Evolutionary conservation across 768 basidiomycete species (phyloP).

Genomic region (Candolleomyces eurysporus): DNA sequence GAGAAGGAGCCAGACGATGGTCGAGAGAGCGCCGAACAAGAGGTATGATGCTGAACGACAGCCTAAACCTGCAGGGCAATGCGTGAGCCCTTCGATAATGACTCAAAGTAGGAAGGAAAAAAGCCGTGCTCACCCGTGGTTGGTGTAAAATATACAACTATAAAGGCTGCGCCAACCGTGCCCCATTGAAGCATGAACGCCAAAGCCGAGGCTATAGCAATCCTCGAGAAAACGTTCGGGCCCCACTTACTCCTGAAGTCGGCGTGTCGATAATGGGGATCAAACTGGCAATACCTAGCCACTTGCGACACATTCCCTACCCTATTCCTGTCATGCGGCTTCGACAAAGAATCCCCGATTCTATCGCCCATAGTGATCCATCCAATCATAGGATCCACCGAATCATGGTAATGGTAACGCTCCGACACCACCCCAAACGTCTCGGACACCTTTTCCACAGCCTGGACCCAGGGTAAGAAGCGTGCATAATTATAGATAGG

Average conservation of each 20-base stretch:
- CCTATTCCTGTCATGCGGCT: background rate
- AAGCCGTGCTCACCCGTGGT: constrained; percentile 17
- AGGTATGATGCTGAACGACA: constrained; percentile 31
- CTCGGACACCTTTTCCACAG: constrained; percentile 11
- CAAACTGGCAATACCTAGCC: background rate
- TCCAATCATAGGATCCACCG: background rate
- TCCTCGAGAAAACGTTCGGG: constrained; percentile 10
- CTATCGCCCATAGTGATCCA: background rate
- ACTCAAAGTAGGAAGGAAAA: background rate
- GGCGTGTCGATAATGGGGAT: background rate
- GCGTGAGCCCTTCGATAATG: no score
- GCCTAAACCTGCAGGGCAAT: constrained; percentile 23
- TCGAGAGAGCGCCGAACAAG: constrained; percentile 28
- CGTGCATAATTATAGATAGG: constrained; percentile 23
- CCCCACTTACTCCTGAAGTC: constrained; percentile 1
- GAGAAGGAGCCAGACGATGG: constrained; percentile 30
- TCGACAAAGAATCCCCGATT: no score
- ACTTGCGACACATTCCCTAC: background rate
- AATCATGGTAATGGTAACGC: constrained; percentile 3
- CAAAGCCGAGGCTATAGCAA: constrained; percentile 11
- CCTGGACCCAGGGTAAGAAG: constrained; percentile 16
- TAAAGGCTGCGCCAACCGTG: constrained; percentile 20
- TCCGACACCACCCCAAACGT: constrained; percentile 12
- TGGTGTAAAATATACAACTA: constrained; percentile 20
- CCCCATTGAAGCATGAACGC: constrained; percentile 24